Evolutionary conservation across 768 basidiomycete genomes (phyloP), one percentile per base, ranked within the genome.

Genomic region (Trametes elegans): DNA sequence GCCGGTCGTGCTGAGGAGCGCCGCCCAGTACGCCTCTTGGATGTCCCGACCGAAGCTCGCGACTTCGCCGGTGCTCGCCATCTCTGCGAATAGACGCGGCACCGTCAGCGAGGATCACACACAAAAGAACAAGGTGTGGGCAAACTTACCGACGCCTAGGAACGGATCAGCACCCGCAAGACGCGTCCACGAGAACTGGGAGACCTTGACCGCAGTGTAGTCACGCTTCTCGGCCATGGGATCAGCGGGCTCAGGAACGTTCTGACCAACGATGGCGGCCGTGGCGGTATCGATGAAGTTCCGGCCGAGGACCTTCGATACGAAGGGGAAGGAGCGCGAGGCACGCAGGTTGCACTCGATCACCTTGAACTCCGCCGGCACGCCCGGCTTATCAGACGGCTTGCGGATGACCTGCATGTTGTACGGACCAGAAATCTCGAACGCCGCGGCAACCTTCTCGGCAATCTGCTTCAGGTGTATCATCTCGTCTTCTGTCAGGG

Each of bases 401-500:
- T 93, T 92, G 68, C 90, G 84, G 75, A 99, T 98, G 70, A 99
- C 83, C 72, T 99, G 97, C 95, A 99, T 99, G 72, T 99, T 99
- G 85, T 85, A 99, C 7, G 97, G 97, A 31, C 97, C 97, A 24
- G 93, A 97, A 49, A 99, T 98, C 65, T 97, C 79, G 72, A 98
- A 97, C 9, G 94, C 97, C 34, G 79, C 77, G 29, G 93, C 96
- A 58, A 99, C 95, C 75, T 97, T 98, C 71, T 91, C 83, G 0
- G 96, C 93, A 57, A 98, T 98, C 46, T 79, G 81, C 77, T 98
- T 98, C 59, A 98, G 78, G 54, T 94, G 91, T 8, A 77, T 78
- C 76, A 99, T 85, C 64, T 98, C 97, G 24, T 67, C 66, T 40
- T 82, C 77, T 40, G 74, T 71, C 36, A 98, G 77, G 0, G 92